Conservation (phyloP, 805 yeast species). For the Candida coquimbonensis region DNA sequence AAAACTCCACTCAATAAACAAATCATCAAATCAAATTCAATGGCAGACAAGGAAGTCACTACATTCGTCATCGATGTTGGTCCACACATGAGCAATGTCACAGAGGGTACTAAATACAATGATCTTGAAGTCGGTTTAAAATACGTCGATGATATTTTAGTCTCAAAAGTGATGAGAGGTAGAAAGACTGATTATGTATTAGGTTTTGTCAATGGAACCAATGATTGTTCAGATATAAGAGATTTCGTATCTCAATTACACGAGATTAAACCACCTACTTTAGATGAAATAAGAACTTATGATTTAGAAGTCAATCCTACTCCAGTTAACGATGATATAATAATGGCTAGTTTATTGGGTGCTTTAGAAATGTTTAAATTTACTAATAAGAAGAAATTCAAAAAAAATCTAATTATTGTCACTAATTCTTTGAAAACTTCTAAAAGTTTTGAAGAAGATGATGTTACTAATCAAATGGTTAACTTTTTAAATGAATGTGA, state of each 20-base stretch:
- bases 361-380: conserved; percentile 7
- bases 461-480: conserved; percentile 2
- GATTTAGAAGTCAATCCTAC: conserved; percentile 1
- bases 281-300: conserved; percentile 1
- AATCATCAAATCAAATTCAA: neutral
- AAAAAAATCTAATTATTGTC: conserved; percentile 18
- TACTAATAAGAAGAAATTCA: conserved; percentile 17
- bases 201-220: conserved; percentile 22
- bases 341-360: conserved; percentile 7
- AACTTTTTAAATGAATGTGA: conserved; percentile 6
- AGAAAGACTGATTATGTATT: conserved; percentile 35
- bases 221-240: conserved; percentile 3
- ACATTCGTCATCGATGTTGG: conserved; percentile 44
- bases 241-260: conserved; percentile 5
- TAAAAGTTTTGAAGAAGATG: conserved; percentile 10
- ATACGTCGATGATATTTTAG: conserved; percentile 36
- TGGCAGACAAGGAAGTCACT: conserved; percentile 8
- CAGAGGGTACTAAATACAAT: conserved; percentile 24
- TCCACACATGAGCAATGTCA: conserved; percentile 28
- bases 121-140: conserved; percentile 31
- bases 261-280: conserved; percentile 2
- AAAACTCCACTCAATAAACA: too few species aligned
- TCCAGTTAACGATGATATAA: conserved; percentile 1
- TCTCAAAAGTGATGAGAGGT: conserved; percentile 21
- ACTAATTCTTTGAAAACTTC: conserved; percentile 15